Evolutionary conservation across 2,329 filamentous ascomycete genomes (phyloP), one percentile per base, ranked within the genome.

Genomic region (Botrytis cinerea): DNA sequence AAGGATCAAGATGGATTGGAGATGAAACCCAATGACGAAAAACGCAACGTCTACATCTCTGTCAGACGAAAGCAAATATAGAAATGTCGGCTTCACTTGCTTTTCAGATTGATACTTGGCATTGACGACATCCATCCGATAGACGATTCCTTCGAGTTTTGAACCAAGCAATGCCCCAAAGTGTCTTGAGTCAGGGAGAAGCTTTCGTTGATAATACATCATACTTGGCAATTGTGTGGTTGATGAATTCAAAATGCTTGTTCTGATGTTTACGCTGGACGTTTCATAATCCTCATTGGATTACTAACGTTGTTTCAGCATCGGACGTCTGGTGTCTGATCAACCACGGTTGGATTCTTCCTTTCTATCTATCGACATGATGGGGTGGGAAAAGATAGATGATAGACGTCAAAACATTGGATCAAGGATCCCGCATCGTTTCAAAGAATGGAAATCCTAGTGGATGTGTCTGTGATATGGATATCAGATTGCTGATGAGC

Each of bases 271-370:
- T 2, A 9, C 18, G 6, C 51, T 43, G 32, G n/a, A 25, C 38
- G 67, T 59, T 70, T 70, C 51, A 32, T 18, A 18, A 57, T 32
- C 20, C 35, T 61, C 54, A 35, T 60, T 54, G 48, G 25, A 54
- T 54, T 54, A n/a, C 48, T 35, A 43, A 45, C 51, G 18, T 40
- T 7, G 67, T 70, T 70, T 70, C 67, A 60, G n/a, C 38, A 16
- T 70, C 28, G 20, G 20, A 60, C n/a, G 6, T 59, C 20, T 40
- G 43, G 22, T 25, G 51, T 70, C 48, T 70, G 67, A 61, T 60
- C 67, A 70, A 59, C 22, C 67, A 46, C 67, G 25, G 12, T 6
- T 32, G 38, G 12, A 18, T 70, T 9, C 51, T 46, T 60, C 67
- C 3, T 35, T 43, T 18, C 38, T 22, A 43, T 16, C 10, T n/a